Evolutionary conservation across 441 rosid genomes (phyloP).

Genomic region (Biscutella laevigata): DNA sequence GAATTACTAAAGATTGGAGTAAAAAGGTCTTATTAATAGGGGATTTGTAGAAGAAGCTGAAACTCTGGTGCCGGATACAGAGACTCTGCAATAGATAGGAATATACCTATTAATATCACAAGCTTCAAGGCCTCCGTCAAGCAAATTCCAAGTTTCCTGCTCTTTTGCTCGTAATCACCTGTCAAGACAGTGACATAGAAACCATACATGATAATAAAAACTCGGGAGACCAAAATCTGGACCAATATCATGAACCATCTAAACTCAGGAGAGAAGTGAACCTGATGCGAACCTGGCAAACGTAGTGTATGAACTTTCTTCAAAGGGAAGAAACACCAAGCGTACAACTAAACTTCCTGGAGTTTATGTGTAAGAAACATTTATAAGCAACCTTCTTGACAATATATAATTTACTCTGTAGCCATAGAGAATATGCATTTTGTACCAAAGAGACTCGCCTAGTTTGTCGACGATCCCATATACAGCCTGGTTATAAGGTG

Average conservation of each 20-base stretch:
- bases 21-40: constrained; percentile 2
- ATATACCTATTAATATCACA: constrained; percentile 68
- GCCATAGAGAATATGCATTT: neutral
- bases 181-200: constrained; percentile 16
- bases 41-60: too few species aligned
- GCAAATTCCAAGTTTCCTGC: constrained; percentile 48
- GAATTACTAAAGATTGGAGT: neutral
- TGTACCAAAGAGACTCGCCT: constrained; percentile 40
- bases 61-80: too few species aligned
- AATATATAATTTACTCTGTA: too few species aligned
- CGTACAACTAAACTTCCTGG: constrained; percentile 94
- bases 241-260: neutral
- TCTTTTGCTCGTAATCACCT: constrained; percentile 48
- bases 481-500: constrained; percentile 91
- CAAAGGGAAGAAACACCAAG: constrained; percentile 86
- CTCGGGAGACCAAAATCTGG: neutral
- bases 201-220: neutral
- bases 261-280: constrained; percentile 48
- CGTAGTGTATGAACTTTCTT: constrained; percentile 86
- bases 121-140: constrained; percentile 84
- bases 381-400: constrained; percentile 1
- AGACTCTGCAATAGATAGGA: neutral
- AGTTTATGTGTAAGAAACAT: neutral
- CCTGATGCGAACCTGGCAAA: constrained; percentile 99
- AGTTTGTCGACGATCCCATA: constrained; percentile 90